These are phyloP conservation scores for Trypethelium eluteriae DNA, from an alignment of 495 filamentous ascomycete genomes.

Conservation along the genomic window DNA sequence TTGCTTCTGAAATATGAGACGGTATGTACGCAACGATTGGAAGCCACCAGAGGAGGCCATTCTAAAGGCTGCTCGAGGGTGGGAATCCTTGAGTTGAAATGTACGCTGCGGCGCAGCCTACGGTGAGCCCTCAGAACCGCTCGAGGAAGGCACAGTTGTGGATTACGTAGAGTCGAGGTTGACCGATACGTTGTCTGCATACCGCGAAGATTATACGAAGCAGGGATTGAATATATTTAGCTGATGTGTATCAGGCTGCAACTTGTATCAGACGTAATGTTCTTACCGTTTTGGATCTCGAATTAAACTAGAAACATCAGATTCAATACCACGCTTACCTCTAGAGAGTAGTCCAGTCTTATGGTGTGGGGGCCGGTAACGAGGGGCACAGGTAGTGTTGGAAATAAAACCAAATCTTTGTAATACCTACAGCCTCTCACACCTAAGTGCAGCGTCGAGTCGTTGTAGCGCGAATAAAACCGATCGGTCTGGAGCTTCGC, in stretches of 20 bases:
- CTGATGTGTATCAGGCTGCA: too few relatives aligned
- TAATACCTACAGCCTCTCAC: background rate
- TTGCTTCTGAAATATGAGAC: background rate
- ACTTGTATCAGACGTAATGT: too few relatives aligned
- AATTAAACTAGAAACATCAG: background rate
- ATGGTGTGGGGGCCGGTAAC: background rate
- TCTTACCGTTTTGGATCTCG: too few relatives aligned
- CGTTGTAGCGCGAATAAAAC: background rate
- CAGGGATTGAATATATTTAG: background rate
- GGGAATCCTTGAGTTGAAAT: background rate
- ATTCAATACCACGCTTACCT: background rate
- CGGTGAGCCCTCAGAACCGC: background rate
- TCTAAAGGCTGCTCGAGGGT: background rate
- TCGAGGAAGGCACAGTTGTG: conserved; percentile 1
- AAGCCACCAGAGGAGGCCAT: background rate
- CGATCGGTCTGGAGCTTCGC: background rate
- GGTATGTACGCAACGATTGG: background rate
- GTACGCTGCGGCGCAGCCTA: background rate
- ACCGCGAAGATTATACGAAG: background rate
- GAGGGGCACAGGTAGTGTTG: background rate
- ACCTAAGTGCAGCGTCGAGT: background rate
- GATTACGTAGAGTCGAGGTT: background rate
- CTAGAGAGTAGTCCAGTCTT: background rate
- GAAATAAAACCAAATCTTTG: background rate
- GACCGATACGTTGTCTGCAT: background rate